Evolutionary conservation across 2,329 filamentous ascomycete genomes (phyloP).

Genomic region (Epichloe hybrida): DNA sequence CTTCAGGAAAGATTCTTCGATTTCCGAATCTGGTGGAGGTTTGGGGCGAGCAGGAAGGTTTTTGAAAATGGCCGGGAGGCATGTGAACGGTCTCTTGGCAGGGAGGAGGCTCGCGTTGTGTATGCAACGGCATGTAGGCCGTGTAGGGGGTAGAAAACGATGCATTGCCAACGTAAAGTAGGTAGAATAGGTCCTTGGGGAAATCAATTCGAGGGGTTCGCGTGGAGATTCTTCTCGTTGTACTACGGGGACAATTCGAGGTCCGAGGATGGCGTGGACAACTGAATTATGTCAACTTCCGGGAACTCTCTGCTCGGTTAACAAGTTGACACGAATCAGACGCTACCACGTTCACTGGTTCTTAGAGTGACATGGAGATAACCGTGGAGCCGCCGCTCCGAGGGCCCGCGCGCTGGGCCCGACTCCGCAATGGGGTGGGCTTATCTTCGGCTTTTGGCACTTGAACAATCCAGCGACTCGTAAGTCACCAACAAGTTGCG

Average conservation of each 20-base stretch:
- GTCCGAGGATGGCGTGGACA: too few species aligned
- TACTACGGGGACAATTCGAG: too few species aligned
- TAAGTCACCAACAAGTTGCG: background rate
- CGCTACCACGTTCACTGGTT: too few species aligned
- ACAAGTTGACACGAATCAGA: too few species aligned
- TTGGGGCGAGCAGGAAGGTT: constrained; percentile 65
- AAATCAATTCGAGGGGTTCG: background rate
- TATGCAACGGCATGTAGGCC: background rate
- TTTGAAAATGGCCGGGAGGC: constrained; percentile 13
- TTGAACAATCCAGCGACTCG: background rate
- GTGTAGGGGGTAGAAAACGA: background rate
- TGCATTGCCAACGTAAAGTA: background rate
- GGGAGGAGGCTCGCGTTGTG: background rate
- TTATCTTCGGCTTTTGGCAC: background rate
- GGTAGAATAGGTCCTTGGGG: background rate
- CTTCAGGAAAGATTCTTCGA: constrained; percentile 77
- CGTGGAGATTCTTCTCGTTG: background rate
- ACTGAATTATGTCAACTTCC: too few species aligned
- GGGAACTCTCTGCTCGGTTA: too few species aligned
- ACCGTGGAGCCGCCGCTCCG: too few species aligned
- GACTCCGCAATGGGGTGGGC: background rate
- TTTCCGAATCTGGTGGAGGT: constrained; percentile 60
- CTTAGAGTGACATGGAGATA: too few species aligned
- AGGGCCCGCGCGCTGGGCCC: too few species aligned
- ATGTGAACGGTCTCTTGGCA: constrained; percentile 16